Percentiles rank a stretch among this genome's conserved stretches.
Conservation (phyloP, 2,329 filamentous ascomycete species). For the Ophiostoma novo-ulmi region DNA sequence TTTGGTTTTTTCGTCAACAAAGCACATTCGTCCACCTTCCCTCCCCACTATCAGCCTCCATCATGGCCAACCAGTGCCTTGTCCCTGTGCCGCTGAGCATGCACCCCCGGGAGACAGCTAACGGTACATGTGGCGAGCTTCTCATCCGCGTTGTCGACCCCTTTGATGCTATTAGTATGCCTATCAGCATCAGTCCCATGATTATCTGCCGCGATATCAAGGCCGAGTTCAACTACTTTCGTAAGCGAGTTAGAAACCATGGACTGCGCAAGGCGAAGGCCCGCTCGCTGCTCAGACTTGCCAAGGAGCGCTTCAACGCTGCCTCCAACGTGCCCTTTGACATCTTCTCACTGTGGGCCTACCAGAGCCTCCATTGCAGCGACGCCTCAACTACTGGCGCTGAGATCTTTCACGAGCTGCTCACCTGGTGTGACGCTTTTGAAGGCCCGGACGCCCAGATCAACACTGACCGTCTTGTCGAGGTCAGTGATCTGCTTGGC, state of each 20-base stretch:
- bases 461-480: background rate
- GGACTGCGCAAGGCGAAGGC: background rate
- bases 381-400: conserved; percentile 5
- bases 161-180: background rate
- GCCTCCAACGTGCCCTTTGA: conserved; percentile 7
- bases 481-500: conserved; percentile 13
- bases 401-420: conserved; percentile 16
- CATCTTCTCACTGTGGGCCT: conserved; percentile 5
- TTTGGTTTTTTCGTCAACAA: background rate
- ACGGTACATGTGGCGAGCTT: background rate
- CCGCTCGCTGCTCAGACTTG: background rate
- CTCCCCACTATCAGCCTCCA: background rate
- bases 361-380: conserved; percentile 10
- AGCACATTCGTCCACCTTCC: background rate
- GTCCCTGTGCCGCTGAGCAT: background rate
- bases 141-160: conserved; percentile 6
- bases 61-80: background rate
- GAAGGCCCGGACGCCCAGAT: background rate
- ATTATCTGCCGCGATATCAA: background rate
- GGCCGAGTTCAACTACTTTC: conserved; percentile 6
- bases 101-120: background rate
- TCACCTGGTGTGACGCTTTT: conserved; percentile 15
- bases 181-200: background rate
- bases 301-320: conserved; percentile 3
- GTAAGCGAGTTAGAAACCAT: background rate